Evolutionary conservation across 257 asterid genomes (phyloP).

Genomic region (Ajuga chamaepitys): DNA sequence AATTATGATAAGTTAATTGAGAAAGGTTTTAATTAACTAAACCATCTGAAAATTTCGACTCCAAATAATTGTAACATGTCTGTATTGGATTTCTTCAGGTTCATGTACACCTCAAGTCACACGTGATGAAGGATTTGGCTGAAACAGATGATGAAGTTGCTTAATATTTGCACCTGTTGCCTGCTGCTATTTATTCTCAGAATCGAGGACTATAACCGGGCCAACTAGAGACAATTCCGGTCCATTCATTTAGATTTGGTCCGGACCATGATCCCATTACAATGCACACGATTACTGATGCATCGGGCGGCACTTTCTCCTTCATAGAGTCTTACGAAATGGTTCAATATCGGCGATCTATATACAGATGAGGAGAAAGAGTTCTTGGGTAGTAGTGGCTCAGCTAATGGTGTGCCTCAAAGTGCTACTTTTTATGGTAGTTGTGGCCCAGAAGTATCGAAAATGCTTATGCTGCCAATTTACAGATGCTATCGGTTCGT

Average conservation of each 20-base stretch:
- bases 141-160: too few species aligned
- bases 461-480: too few species aligned
- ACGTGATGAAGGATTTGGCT: too few species aligned
- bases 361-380: slow-evolving; percentile 16
- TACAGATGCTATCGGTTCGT: too few species aligned
- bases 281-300: slow-evolving; percentile 39
- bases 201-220: neutral
- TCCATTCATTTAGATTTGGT: slow-evolving; percentile 16
- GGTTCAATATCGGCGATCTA: slow-evolving; percentile 20
- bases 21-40: too few species aligned
- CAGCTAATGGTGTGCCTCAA: too few species aligned
- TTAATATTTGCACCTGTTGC: slow-evolving; percentile 17
- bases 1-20: too few species aligned
- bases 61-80: too few species aligned
- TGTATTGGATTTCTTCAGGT: too few species aligned
- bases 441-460: neutral
- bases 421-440: too few species aligned
- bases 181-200: slow-evolving; percentile 12
- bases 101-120: too few species aligned
- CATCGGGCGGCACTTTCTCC: slow-evolving; percentile 43
- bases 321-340: slow-evolving; percentile 31
- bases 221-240: neutral
- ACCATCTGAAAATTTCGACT: too few species aligned
- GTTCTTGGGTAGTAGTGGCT: neutral
- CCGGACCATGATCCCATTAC: slow-evolving; percentile 16